Base-by-base conservation (phyloP, 129 eudicot species). In the Helichrysum umbraculigerum region DNA sequence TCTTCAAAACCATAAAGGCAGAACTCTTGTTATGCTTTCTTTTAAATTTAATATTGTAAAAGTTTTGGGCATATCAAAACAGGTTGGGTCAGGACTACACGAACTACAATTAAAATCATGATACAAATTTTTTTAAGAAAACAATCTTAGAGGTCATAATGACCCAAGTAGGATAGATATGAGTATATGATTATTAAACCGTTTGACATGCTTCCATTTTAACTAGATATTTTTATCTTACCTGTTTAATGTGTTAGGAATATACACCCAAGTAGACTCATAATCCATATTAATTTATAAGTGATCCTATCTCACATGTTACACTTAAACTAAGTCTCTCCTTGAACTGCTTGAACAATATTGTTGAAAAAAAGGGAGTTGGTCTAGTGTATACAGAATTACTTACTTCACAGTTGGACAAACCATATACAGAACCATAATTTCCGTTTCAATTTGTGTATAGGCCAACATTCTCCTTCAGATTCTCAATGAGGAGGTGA, bases 1-100 rank as follows among this genome's bases (percentile, higher is more conserved):
- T 80, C 97, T 91, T 82, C 29, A 78, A 58, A 75, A 25, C 69
- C 56, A 70, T 25, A 74, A 72, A 72, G 32, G 58, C 10, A 63
- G 15, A 29, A 61, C 17, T 25, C 16, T 25, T 32, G 29, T 61
- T 78, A 63, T 33, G 54, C 4, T 68, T 68, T 68, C 50, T 28
- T 62, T 62, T 71, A 47, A 47, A 47, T 14, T 11, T 47, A 47
- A 47, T 17, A 47, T 25, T 47, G 54, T 14, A 47, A 14, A 47
- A 12, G 1, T 47, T 47, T 14, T 47, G 54, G 54, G 54, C 17
- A 47, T 17, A 6, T 47, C 54, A 14, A 14, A 47, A 47, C n/a
- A 47, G 6, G 14, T 47, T 17, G 6, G 54, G 54, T 47, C 47
- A 47, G 54, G 54, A 47, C 54, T 47, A 3, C 54, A 47, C 14